Conservation (phyloP, 2,329 filamentous ascomycete genomes). For the Monilinia polystroma region DNA sequence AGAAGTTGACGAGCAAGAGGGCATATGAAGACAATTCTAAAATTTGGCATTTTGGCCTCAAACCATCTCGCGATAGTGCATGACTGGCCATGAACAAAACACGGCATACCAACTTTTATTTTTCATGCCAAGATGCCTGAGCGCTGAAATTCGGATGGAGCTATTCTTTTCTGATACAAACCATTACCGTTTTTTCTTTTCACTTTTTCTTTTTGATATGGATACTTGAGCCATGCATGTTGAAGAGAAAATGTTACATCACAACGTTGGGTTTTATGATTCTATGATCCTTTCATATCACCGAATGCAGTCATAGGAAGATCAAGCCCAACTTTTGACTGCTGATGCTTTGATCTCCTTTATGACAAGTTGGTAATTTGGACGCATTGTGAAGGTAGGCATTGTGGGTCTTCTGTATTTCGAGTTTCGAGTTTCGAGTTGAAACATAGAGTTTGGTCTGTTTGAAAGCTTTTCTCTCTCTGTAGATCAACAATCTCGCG, state of each 20-base stretch:
- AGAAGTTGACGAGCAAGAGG: background rate
- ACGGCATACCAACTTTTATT: background rate
- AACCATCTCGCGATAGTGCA: conserved; percentile 8
- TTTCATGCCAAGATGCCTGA: conserved; percentile 14
- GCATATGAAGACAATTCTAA: background rate
- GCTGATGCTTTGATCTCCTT: background rate
- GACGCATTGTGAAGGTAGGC: background rate
- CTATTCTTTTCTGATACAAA: background rate
- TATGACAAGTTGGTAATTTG: background rate
- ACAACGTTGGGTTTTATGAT: background rate
- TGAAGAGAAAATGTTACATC: background rate
- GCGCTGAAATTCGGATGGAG: background rate
- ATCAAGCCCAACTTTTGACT: background rate
- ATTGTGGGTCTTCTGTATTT: background rate
- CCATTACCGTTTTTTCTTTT: too few species aligned
- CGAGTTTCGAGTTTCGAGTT: conserved; percentile 7
- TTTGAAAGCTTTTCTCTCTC: background rate
- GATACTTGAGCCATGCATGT: too few species aligned
- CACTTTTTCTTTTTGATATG: too few species aligned
- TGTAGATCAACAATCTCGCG: background rate
- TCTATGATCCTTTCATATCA: background rate
- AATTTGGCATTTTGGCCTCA: conserved; percentile 1
- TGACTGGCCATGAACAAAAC: background rate
- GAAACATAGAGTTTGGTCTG: background rate
- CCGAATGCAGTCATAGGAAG: background rate